These are phyloP conservation scores for Kazachstania taianensis DNA, from an alignment of 805 yeast genomes.

Conservation along the genomic window DNA sequence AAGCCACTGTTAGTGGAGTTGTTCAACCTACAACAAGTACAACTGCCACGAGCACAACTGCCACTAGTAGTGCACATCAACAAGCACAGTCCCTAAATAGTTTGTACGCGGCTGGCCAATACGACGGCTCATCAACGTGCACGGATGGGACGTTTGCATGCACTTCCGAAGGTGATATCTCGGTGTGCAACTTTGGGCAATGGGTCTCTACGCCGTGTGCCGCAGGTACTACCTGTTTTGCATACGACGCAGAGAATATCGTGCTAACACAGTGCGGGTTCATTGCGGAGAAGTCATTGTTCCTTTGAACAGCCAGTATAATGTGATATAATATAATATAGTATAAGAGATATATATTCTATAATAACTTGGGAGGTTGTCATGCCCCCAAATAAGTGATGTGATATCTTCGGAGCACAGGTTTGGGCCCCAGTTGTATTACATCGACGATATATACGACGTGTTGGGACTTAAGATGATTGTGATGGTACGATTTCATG, in stretches of 20 bases:
- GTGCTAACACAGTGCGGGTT: constrained; percentile 44
- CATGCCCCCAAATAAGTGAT: too few relatives aligned
- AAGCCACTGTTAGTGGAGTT: too few relatives aligned
- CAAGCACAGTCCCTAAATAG: constrained; percentile 38
- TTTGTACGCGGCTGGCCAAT: constrained; percentile 35
- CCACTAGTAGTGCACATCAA: constrained; percentile 29
- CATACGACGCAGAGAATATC: constrained; percentile 34
- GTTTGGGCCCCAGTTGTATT: too few relatives aligned
- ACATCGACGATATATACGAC: too few relatives aligned
- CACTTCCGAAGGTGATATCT: constrained; percentile 38
- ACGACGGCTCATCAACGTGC: constrained; percentile 36
- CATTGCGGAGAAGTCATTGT: constrained; percentile 24
- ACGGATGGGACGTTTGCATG: constrained; percentile 45
- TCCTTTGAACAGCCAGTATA: constrained; percentile 3
- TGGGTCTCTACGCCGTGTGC: constrained; percentile 54
- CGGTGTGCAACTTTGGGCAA: constrained; percentile 42
- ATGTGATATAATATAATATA: too few relatives aligned
- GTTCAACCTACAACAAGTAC: too few relatives aligned
- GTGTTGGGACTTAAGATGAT: too few relatives aligned
- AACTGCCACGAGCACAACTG: constrained; percentile 1
- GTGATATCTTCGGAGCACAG: too few relatives aligned
- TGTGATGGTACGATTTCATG: too few relatives aligned
- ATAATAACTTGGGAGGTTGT: too few relatives aligned
- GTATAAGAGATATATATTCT: too few relatives aligned
- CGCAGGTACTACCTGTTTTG: constrained; percentile 54